Base-by-base conservation (phyloP, 306 rosid species). In the Quercus berberidifolia region DNA sequence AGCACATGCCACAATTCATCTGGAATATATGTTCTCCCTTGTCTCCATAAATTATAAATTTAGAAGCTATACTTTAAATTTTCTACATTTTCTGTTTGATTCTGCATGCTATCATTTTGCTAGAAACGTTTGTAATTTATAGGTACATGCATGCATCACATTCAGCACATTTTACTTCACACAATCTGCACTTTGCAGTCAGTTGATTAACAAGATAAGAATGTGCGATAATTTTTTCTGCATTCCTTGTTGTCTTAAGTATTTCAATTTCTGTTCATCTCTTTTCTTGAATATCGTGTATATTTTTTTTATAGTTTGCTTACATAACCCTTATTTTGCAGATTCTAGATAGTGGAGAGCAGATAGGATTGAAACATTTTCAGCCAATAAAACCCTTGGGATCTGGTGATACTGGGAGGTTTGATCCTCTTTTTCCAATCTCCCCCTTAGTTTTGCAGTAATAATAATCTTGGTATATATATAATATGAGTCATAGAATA, bases 321-420 rank as follows among this genome's bases (percentile, higher is more conserved):
- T 35, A 84, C 60, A 71, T 71, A 51, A 76, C 59, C 28, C 41
- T 83, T 77, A 74, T 84, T 74, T 81, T 84, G 86, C 90, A 95
- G 99, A 89, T 91, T 85, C 52, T 87, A 57, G 90, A 90, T 30
- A 82, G 83, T 57, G 98, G 97, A 63, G 98, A 95, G 74, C 89
- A 76, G 79, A 89, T 95, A 41, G 87, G 93, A 72, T 79, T 95
- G 85, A 88, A 89, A 83, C 99, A 95, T 79, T 93, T 95, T 77
- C 91, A 60, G 86, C 99, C 99, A 74, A 69, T 95, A 52, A 95
- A 88, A 73, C 96, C 99, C 46, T 83, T 95, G 89, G 99, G 99
- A 30, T 90, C 90, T 7, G 99, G 99, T 54, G 99, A 95, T 79
- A 95, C 99, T 76, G 99, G 99, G 88, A 91, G 95, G 99, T 94